Evolutionary conservation across 495 filamentous ascomycete species (phyloP), one percentile per base, ranked within the genome.

Genomic region (Neurospora discreta): DNA sequence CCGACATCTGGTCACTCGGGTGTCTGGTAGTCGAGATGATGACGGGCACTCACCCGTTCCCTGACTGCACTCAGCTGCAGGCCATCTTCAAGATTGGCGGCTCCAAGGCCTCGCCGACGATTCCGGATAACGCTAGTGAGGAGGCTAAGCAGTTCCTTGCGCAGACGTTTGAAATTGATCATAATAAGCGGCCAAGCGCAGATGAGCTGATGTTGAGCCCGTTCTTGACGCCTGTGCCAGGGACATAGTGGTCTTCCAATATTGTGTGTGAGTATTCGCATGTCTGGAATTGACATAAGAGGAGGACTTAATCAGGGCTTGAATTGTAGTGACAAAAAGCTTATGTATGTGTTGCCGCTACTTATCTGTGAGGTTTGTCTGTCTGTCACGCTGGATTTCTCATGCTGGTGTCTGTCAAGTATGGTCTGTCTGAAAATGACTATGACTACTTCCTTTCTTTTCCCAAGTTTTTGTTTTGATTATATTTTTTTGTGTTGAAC

Each of bases 21-120:
- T 99, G 95, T 80, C 83, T 99, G 23, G 91, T 99, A 65, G 95
- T 99, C 38, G 95, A 99, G 82, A 99, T 99, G 95, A 96, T 99
- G 84, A 98, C 94, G 18, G 95, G 95, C 44, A 90, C 88, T 39
- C 95, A 99, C 78, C 95, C 95, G 16, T 98, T 97, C 87, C 95
- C 95, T 0, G 94, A 98, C 82, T 97, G 93, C 82, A 95, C 92
- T 67, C 95, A 99, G 82, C 82, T 99, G 74, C 95, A 98, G 79
- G 95, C 95, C 67, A 99, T 99, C 80, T 99, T 98, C 84, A 95
- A 97, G 81, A 98, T 99, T 77, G 95, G 95, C 39, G 92, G 89
- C 73, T 89, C 90, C 71, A 90, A 92, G 79, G 95, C 93, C 36
- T 89, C 92, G 42, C 95, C 95, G 1, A 94, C 91, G n/a, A 91